Percentiles rank a stretch among this genome's conserved stretches.
phyloP scores from a whole-genome alignment of 257 asterid species.

The Penstemon newberryi region DNA sequence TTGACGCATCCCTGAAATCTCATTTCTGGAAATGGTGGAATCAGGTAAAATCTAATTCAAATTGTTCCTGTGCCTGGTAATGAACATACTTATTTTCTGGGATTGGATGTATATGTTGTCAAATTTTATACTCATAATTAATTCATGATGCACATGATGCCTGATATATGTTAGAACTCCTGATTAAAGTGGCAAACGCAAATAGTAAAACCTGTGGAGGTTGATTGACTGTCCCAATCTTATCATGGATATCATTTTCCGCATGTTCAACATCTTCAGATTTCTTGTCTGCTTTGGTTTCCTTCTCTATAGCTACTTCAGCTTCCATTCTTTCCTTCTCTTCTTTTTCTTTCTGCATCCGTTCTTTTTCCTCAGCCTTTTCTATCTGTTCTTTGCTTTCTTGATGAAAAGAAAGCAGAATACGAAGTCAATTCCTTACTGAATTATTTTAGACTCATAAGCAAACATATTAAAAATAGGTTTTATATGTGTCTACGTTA shows the following conservation, averaged over 20 bases:
- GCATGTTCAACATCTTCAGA: constrained; percentile 47
- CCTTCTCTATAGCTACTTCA: constrained; percentile 50
- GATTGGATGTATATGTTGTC: not conserved
- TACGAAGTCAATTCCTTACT: constrained; percentile 5
- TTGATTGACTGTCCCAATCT: constrained; percentile 45
- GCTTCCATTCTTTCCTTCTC: constrained; percentile 65
- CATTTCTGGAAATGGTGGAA: constrained; percentile 15
- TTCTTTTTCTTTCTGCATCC: constrained; percentile 80
- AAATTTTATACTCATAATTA: constrained; percentile 4
- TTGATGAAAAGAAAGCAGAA: constrained; percentile 35
- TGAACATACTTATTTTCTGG: not conserved
- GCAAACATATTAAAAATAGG: not conserved
- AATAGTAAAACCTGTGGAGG: constrained; percentile 49
- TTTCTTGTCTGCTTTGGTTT: constrained; percentile 36
- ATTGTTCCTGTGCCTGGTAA: constrained; percentile 8
- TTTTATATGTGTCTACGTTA: not conserved
- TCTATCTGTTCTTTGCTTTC: constrained; percentile 89
- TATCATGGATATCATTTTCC: constrained; percentile 45
- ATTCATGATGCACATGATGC: constrained; percentile 12
- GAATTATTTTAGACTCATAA: not conserved
- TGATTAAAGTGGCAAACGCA: constrained; percentile 25
- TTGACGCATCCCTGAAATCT: constrained; percentile 11
- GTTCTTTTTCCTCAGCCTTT: constrained; percentile 86
- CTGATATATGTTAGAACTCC: constrained; percentile 8
- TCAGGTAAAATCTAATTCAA: not conserved